Evolutionary conservation across 129 eudicot species (phyloP).

Genomic region (Helianthus tuberosus): DNA sequence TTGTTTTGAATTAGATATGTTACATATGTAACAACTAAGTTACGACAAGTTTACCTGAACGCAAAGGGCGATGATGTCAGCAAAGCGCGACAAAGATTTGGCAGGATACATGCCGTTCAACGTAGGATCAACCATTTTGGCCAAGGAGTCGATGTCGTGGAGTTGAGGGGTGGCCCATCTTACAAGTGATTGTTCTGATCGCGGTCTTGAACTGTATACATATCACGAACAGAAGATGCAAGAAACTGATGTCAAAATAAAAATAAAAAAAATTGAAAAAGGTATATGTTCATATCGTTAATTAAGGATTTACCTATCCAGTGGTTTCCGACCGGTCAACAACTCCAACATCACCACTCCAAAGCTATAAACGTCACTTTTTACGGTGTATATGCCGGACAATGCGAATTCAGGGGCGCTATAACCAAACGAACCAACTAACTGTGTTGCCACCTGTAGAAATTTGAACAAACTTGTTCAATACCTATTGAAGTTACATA

Average conservation of each 20-base stretch:
- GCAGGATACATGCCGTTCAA: slow-evolving; percentile 97
- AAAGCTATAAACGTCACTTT: slow-evolving; percentile 95
- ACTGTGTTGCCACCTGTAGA: slow-evolving; percentile 70
- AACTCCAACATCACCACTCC: slow-evolving; percentile 99
- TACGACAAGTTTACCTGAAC: slow-evolving; percentile 70
- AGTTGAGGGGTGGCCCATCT: slow-evolving; percentile 99
- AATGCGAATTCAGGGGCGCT: slow-evolving; percentile 97
- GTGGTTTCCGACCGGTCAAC: slow-evolving; percentile 85
- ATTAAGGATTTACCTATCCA: slow-evolving; percentile 72
- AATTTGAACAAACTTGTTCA: slow-evolving; percentile 18
- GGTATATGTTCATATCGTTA: background rate
- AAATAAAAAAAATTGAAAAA: background rate
- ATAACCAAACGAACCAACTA: slow-evolving; percentile 95
- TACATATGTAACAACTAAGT: background rate
- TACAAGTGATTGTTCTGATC: slow-evolving; percentile 93
- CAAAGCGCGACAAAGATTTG: slow-evolving; percentile 87
- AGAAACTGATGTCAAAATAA: slow-evolving; percentile 4
- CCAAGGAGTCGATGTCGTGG: slow-evolving; percentile 90
- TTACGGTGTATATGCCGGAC: slow-evolving; percentile 87
- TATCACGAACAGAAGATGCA: background rate
- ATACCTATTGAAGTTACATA: background rate
- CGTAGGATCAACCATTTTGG: slow-evolving; percentile 87
- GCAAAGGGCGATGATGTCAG: slow-evolving; percentile 90
- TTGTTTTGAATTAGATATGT: background rate
- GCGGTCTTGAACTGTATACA: slow-evolving; percentile 63